A percentile compares a stretch with the other conserved stretches of the same genome.
Evolutionary conservation across 1,284 basidiomycete genomes (phyloP).

Genomic region (Ganoderma leucocontextum): DNA sequence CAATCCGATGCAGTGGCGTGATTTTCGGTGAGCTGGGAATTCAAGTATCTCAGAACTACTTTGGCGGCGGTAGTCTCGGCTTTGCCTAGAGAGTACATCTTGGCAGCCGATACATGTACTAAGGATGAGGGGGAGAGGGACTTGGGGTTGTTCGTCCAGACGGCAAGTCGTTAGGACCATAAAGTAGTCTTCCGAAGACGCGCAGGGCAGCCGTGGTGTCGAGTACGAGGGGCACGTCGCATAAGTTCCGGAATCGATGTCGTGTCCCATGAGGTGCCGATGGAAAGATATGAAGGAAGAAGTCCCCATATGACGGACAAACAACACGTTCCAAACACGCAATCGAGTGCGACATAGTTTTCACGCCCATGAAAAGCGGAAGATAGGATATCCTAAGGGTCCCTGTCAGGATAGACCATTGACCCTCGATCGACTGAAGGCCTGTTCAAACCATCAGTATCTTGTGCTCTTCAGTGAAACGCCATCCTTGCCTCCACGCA

Average conservation of each 20-base stretch:
- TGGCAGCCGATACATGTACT: too few relatives aligned
- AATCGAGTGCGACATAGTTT: neutral
- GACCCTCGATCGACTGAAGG: too few relatives aligned
- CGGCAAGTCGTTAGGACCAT: neutral
- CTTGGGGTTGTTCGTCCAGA: neutral
- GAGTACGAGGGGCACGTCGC: neutral
- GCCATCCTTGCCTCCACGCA: too few relatives aligned
- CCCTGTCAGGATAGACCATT: too few relatives aligned
- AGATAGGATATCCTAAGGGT: too few relatives aligned
- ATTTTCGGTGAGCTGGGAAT: slow-evolving; percentile 41
- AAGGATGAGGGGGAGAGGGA: neutral
- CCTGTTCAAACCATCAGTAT: too few relatives aligned
- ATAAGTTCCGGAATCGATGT: too few relatives aligned
- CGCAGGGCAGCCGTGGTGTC: neutral
- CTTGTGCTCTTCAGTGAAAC: too few relatives aligned
- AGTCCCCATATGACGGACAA: neutral
- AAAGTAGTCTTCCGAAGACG: neutral
- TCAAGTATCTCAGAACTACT: slow-evolving; percentile 41
- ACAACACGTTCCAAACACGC: neutral
- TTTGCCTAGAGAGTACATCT: neutral
- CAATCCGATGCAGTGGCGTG: slow-evolving; percentile 35
- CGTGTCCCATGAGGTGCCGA: neutral
- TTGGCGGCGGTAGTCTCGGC: slow-evolving; percentile 25
- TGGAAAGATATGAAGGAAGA: neutral
- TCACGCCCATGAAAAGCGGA: too few relatives aligned